These are phyloP conservation scores for Tylopilus sp. DNA, from an alignment of 1,284 basidiomycete genomes.

Conservation along the genomic window DNA sequence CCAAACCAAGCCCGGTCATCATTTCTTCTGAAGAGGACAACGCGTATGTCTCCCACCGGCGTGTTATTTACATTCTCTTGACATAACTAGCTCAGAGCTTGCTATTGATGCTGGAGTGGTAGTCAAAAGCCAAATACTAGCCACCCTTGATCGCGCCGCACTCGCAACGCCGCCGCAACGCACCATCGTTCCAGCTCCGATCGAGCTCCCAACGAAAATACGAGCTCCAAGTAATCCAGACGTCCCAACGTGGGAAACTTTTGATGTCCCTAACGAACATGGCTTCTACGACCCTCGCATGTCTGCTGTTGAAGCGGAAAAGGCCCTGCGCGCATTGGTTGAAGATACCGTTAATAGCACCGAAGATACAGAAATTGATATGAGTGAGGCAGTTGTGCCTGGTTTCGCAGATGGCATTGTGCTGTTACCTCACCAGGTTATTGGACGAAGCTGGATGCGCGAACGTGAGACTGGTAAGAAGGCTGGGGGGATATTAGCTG, in stretches of 20 bases:
- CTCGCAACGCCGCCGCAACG: constrained; percentile 14
- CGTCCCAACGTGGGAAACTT: constrained; percentile 26
- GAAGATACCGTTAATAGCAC: constrained; percentile 41
- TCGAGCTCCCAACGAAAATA: constrained; percentile 27
- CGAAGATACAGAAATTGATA: constrained; percentile 53
- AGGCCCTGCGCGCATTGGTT: constrained; percentile 60
- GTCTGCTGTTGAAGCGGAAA: constrained; percentile 55
- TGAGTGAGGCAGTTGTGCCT: constrained; percentile 63
- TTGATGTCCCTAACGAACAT: constrained; percentile 34
- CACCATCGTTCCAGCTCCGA: constrained; percentile 25
- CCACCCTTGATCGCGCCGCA: constrained; percentile 26
- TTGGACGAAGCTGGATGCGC: constrained; percentile 85
- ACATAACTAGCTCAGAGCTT: constrained; percentile 13
- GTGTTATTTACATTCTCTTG: neutral
- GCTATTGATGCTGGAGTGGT: neutral
- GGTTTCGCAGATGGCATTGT: constrained; percentile 69
- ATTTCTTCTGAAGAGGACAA: constrained; percentile 30
- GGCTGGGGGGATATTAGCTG: constrained; percentile 85
- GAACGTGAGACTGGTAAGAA: constrained; percentile 78
- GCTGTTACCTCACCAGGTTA: constrained; percentile 84
- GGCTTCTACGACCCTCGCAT: constrained; percentile 37
- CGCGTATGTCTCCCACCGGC: constrained; percentile 8
- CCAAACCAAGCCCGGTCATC: constrained; percentile 12
- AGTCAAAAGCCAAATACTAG: constrained; percentile 19
- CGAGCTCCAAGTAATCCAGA: constrained; percentile 6